Evolutionary conservation across 495 filamentous ascomycete species (phyloP), one percentile per base, ranked within the genome.

Genomic region (Penicillium cosmopolitanum): DNA sequence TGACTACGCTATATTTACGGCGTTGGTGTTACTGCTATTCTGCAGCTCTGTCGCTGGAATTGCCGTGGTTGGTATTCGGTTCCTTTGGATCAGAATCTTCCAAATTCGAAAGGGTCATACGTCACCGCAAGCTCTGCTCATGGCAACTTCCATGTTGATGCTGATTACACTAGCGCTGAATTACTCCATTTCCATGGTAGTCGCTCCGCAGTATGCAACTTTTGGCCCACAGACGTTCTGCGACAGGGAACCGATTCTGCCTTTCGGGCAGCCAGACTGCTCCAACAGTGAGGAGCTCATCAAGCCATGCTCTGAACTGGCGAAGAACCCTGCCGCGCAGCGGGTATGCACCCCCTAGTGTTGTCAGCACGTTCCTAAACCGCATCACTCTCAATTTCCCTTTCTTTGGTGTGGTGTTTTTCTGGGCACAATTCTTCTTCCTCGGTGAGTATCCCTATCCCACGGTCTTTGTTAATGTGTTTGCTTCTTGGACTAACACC

Each of bases 191-290:
- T 86, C 90, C 55, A 97, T 96, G 89, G 76, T 97, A 34, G 85
- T 96, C 21, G 94, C 92, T 3, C 96, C 95, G 1, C 93, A 97
- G 66, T 98, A 98, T 69, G 85, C 95, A 31, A 96, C 90, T 38
- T 98, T 90, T 72, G 95, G 95, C 36, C 90, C 92, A 2, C 95
- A 98, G 71, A 96, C 91, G 18, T 97, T 94, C 75, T 98, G 95
- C 74, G 86, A 89, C 64, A 85, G 86, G 53, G 66, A 78, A 12
- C 77, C 87, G 5, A 65, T 60, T 8, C 74, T 80, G 58, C 82
- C 84, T 0, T 80, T 80, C 16, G 80, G 81, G 42, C 84, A 87
- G 55, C 90, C 89, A n/a, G 86, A 96, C 73, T 98, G 95, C 72
- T 79, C 80, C n/a, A 72, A 89, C n/a, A 80, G 86, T 58, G 81